phyloP scores from a whole-genome alignment of 208 protist species.

The Polymyxa betae region DNA sequence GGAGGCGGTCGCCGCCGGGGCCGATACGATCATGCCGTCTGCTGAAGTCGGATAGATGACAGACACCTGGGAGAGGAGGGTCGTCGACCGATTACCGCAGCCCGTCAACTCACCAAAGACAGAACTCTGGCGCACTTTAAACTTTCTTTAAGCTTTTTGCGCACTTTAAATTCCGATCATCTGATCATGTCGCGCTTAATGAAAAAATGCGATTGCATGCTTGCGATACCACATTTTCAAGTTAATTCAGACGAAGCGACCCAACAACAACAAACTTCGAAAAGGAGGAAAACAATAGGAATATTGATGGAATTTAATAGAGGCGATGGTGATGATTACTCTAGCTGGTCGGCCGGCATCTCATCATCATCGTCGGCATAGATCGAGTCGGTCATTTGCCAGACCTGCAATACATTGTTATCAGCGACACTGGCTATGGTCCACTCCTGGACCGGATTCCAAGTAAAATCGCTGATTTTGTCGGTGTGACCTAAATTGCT shows the following conservation, averaged over 20 bases:
- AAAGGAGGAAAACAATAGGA: background rate
- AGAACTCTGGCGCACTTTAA: too few relatives aligned
- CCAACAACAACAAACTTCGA: background rate
- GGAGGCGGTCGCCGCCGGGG: background rate
- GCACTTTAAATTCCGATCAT: too few relatives aligned
- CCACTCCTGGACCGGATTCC: constrained; percentile 86
- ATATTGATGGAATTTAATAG: background rate
- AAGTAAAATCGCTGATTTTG: constrained; percentile 87
- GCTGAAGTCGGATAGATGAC: background rate
- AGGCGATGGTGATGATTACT: background rate
- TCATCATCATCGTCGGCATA: constrained; percentile 64
- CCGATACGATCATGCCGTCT: background rate
- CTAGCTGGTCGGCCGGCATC: constrained; percentile 25
- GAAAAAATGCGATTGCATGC: too few relatives aligned
- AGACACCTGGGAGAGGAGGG: background rate
- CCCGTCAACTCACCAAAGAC: background rate
- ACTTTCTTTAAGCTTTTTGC: too few relatives aligned
- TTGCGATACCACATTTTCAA: too few relatives aligned
- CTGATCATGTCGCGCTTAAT: too few relatives aligned
- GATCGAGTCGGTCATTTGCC: constrained; percentile 79
- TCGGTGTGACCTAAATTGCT: constrained; percentile 83
- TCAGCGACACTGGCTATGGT: constrained; percentile 87
- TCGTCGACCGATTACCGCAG: background rate
- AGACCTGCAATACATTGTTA: constrained; percentile 93
- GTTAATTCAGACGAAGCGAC: too few relatives aligned